Conservation (phyloP, 2,329 filamentous ascomycete species). For the Aspergillus pseudoterreus region DNA sequence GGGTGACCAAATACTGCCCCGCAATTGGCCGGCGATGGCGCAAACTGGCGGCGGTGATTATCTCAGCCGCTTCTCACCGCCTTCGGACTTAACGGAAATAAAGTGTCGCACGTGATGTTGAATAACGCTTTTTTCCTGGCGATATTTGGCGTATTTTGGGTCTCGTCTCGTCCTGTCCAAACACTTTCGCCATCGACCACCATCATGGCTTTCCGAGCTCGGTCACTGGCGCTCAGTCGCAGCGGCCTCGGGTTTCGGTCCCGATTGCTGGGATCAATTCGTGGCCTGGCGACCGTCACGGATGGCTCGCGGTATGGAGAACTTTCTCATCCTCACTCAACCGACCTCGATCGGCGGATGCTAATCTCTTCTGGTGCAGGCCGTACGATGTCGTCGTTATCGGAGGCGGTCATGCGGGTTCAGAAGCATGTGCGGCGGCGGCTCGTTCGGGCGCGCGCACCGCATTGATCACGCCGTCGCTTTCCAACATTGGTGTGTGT, state of each 20-base stretch:
- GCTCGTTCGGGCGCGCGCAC: slow-evolving; percentile 85
- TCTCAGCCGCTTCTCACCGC: slow-evolving; percentile 16
- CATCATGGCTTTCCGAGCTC: slow-evolving; percentile 34
- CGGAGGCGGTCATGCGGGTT: slow-evolving; percentile 91
- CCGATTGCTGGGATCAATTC: slow-evolving; percentile 16
- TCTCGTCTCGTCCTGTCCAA: background rate
- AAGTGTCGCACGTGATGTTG: slow-evolving; percentile 9
- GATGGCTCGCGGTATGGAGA: slow-evolving; percentile 33
- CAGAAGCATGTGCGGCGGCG: slow-evolving; percentile 87
- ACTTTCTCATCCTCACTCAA: background rate
- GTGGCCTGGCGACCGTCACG: slow-evolving; percentile 39
- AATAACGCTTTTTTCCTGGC: slow-evolving; percentile 12
- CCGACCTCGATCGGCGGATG: background rate
- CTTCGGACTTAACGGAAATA: slow-evolving; percentile 16
- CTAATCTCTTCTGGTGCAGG: slow-evolving; percentile 38
- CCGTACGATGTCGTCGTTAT: slow-evolving; percentile 92
- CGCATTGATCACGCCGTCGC: slow-evolving; percentile 80
- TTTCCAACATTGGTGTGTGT: slow-evolving; percentile 87
- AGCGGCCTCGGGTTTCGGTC: slow-evolving; percentile 23
- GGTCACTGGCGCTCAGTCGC: slow-evolving; percentile 25
- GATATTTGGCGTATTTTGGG: slow-evolving; percentile 3
- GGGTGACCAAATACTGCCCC: slow-evolving; percentile 23
- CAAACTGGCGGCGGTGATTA: slow-evolving; percentile 14
- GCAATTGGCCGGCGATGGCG: slow-evolving; percentile 28
- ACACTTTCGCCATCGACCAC: background rate